Base-by-base conservation (phyloP, 495 filamentous ascomycete species). In the Baudoinia panamericana region DNA sequence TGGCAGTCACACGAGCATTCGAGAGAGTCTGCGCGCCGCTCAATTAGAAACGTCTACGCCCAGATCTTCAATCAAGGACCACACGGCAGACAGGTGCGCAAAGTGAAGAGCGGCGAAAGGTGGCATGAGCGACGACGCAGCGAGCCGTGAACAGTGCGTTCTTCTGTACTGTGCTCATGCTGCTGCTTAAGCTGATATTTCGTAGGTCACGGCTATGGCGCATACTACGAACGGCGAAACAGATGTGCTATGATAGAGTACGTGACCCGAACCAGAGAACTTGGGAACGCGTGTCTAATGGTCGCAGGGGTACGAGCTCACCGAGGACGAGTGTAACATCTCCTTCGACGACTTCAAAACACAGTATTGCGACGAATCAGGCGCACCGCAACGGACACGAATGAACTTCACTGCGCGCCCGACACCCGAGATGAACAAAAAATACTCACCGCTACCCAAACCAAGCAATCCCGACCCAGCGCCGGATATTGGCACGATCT, bases 361-460 rank as follows among this genome's bases (percentile, higher is more conserved):
- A 7, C 68, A 77, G 48, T 94, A 75, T 59, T 65, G 68, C 26
- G 72, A 77, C 56, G 61, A 63, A 30, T 73, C 80, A 48, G 87
- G 86, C 34, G 73, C 66, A 36, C 70, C 79, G 26, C 72, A 84
- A 79, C 90, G 90, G 59, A 66, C 64, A 36, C 76, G 71, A 42
- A 83, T 97, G 73, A 76, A 73, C 58, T 85, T 94, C 69, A 81
- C 80, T 46, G 84, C 84, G 37, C 74, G 78, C 22, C 90, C 90
- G 27, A 78, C 77, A 36, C 72, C 78, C 16, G 68, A 64, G 39
- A 95, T 96, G 92, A 66, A 86, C 44, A 67, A 71, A 44, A 85
- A 85, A 59, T 86, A 85, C 70, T 47, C 48, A 2, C 43, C 48
- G 7, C 29, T 52, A 4, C 48, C 77, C 77, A 17, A 69, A 73